These are phyloP conservation scores for Xylaria hypoxylon DNA, from an alignment of 2,329 filamentous ascomycete species.

Conservation along the genomic window DNA sequence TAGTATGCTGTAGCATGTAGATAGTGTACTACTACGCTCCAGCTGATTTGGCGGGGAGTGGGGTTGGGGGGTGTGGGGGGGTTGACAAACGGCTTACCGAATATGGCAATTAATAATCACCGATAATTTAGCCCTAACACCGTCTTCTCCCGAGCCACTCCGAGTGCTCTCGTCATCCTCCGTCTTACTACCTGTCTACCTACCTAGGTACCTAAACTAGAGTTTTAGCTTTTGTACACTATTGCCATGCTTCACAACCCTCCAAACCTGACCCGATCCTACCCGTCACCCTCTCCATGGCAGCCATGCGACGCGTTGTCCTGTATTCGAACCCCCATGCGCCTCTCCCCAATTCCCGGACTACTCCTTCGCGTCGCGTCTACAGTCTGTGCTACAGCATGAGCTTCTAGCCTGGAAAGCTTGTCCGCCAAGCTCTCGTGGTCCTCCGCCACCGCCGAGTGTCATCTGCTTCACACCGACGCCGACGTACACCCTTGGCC, in stretches of 20 bases:
- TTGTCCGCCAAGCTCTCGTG: constrained; percentile 27
- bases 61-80: constrained; percentile 1
- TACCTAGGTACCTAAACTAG: no score
- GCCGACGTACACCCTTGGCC: constrained; percentile 90
- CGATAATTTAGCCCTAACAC: constrained; percentile 24
- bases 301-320: constrained; percentile 30
- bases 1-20: no score
- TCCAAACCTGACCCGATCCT: constrained; percentile 9
- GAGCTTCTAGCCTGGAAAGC: constrained; percentile 71
- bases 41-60: no score
- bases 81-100: constrained; percentile 15
- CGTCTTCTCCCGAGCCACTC: constrained; percentile 14
- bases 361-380: constrained; percentile 54
- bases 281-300: constrained; percentile 28
- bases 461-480: constrained; percentile 85
- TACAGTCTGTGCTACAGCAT: constrained; percentile 56
- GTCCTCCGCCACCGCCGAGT: constrained; percentile 69
- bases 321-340: constrained; percentile 42
- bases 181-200: no score
- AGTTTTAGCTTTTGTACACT: not conserved
- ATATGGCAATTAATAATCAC: constrained; percentile 32
- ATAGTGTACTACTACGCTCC: no score
- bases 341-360: constrained; percentile 47
- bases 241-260: constrained; percentile 7
- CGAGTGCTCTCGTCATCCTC: constrained; percentile 1